A percentile compares a stretch with the other conserved stretches of the same genome.
Conservation (phyloP, 371 early-diverging fungal species). For the Dinochytrium kinnereticum region DNA sequence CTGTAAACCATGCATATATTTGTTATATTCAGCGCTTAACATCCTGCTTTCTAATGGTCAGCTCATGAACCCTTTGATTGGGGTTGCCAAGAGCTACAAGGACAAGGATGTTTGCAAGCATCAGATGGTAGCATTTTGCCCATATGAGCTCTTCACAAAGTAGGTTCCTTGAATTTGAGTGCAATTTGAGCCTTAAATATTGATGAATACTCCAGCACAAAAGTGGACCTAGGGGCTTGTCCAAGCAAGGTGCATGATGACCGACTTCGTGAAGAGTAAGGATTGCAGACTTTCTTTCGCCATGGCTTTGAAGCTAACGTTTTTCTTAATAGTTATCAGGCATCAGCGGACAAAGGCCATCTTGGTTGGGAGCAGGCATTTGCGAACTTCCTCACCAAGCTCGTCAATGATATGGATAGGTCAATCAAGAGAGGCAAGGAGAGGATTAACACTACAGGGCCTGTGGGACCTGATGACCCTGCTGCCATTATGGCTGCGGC, state of each 20-base stretch:
- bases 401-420: slow-evolving; percentile 76
- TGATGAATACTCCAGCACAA: slow-evolving; percentile 67
- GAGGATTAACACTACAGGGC: slow-evolving; percentile 62
- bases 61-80: slow-evolving; percentile 77
- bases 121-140: slow-evolving; percentile 85
- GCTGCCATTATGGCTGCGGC: slow-evolving; percentile 13
- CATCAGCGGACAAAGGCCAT: slow-evolving; percentile 65
- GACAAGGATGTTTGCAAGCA: slow-evolving; percentile 79
- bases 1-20: background rate
- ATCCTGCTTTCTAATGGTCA: background rate
- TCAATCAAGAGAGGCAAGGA: slow-evolving; percentile 77
- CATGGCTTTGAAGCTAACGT: background rate
- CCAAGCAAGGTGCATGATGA: slow-evolving; percentile 79
- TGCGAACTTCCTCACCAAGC: slow-evolving; percentile 70
- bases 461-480: slow-evolving; percentile 14
- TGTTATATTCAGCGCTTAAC: background rate
- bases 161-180: too few species aligned
- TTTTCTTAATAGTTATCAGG: slow-evolving; percentile 59
- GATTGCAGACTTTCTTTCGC: background rate
- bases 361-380: slow-evolving; percentile 81
- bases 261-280: slow-evolving; percentile 70
- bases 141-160: slow-evolving; percentile 75
- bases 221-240: slow-evolving; percentile 67
- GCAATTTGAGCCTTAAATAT: too few species aligned
- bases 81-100: slow-evolving; percentile 55